Percentiles rank a stretch among this genome's conserved stretches.
These are phyloP conservation scores for Linum trigynum DNA, from an alignment of 345 rosid genomes.

Conservation along the genomic window DNA sequence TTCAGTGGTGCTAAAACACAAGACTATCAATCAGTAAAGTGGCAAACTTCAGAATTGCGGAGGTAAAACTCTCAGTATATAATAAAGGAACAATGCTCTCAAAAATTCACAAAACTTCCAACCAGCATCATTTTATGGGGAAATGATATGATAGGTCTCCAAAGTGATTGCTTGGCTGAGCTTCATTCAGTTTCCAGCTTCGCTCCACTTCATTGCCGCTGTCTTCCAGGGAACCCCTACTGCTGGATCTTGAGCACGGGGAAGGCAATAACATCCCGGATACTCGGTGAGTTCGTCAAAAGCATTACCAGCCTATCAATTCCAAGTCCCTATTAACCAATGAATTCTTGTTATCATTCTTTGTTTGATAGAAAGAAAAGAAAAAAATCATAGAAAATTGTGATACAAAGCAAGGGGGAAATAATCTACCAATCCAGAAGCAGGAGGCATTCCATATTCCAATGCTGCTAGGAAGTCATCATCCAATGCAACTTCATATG, in stretches of 20 bases:
- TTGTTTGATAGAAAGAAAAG: background rate
- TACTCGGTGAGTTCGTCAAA: constrained; percentile 72
- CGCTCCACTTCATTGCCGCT: background rate
- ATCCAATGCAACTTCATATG: constrained; percentile 80
- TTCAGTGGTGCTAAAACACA: no score
- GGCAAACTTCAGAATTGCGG: no score
- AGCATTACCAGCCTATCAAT: constrained; percentile 91
- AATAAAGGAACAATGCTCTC: no score
- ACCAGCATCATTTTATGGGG: no score
- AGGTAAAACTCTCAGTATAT: no score
- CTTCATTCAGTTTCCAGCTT: background rate
- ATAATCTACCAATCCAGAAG: constrained; percentile 80
- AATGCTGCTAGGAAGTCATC: constrained; percentile 92
- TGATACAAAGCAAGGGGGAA: background rate
- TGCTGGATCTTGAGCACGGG: constrained; percentile 74
- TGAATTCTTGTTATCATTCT: constrained; percentile 1
- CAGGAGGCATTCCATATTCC: constrained; percentile 98
- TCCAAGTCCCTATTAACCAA: constrained; percentile 64
- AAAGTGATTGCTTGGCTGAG: no score
- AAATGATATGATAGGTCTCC: no score
- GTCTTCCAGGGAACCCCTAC: constrained; percentile 15
- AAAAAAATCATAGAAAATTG: background rate
- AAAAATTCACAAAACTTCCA: no score
- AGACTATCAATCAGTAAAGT: no score
- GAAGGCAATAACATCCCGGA: constrained; percentile 89